Conservation (phyloP, 768 basidiomycete species). For the Termitomyces sp. region DNA sequence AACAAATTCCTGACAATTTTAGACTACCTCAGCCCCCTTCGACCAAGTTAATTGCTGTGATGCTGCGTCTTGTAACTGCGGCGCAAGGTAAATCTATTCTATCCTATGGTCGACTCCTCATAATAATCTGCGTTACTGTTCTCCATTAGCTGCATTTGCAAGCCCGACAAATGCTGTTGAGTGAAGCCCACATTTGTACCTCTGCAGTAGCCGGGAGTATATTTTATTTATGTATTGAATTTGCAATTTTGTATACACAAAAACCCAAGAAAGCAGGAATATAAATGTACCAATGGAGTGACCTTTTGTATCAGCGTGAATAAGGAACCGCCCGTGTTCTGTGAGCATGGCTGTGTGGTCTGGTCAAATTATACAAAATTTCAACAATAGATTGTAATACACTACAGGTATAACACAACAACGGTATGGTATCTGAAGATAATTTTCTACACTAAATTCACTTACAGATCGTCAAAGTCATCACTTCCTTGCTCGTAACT, state of each 20-base stretch:
- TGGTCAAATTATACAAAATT: too few species aligned
- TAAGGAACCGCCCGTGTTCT: too few species aligned
- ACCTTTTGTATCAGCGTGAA: too few species aligned
- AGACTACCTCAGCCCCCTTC: constrained; percentile 32
- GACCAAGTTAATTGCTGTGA: constrained; percentile 44
- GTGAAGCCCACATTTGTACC: not conserved
- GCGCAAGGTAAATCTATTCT: constrained; percentile 30
- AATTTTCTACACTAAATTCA: not conserved
- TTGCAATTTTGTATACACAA: too few species aligned
- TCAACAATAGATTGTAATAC: not conserved
- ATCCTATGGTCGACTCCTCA: not conserved
- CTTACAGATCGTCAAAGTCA: not conserved
- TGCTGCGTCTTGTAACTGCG: constrained; percentile 43
- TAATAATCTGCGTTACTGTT: not conserved
- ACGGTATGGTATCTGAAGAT: not conserved
- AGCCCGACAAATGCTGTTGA: constrained; percentile 60
- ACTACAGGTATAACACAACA: not conserved
- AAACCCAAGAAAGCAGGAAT: too few species aligned
- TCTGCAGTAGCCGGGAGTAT: not conserved
- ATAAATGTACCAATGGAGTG: too few species aligned
- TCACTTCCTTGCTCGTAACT: constrained; percentile 59
- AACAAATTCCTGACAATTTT: not conserved
- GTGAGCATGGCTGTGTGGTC: too few species aligned
- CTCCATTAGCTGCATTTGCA: constrained; percentile 50
- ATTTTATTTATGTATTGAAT: too few species aligned